These are phyloP conservation scores for Torulaspora maleeae DNA, from an alignment of 805 yeast genomes.

Conservation along the genomic window DNA sequence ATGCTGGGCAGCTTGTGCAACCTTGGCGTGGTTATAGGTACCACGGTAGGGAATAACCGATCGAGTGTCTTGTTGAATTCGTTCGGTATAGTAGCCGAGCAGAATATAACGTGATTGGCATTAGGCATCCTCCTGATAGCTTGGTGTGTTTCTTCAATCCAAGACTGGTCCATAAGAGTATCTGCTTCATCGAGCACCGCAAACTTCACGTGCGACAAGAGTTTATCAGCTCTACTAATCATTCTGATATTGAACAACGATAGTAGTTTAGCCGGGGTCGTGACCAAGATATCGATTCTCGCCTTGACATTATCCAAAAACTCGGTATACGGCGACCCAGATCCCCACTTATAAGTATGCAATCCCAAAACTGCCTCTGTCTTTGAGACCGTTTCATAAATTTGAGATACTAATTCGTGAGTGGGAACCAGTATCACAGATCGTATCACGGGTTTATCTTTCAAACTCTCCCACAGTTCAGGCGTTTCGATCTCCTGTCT, in stretches of 20 bases:
- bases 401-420: conserved; percentile 81
- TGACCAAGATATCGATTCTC: conserved; percentile 72
- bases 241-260: conserved; percentile 36
- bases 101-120: conserved; percentile 62
- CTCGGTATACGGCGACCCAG: conserved; percentile 50
- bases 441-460: conserved; percentile 47
- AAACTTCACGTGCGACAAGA: conserved; percentile 46
- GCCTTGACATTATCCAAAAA: conserved; percentile 45
- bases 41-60: conserved; percentile 58
- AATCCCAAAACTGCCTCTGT: conserved; percentile 38
- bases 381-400: conserved; percentile 42
- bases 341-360: conserved; percentile 56
- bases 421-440: conserved; percentile 84
- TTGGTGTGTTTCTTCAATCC: conserved; percentile 58
- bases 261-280: conserved; percentile 74
- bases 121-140: conserved; percentile 49
- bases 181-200: conserved; percentile 92
- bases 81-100: conserved; percentile 87
- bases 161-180: conserved; percentile 78
- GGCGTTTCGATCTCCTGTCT: conserved; percentile 46
- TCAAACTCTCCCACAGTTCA: conserved; percentile 36
- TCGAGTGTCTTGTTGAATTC: conserved; percentile 61
- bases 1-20: conserved; percentile 79
- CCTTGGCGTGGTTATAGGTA: conserved; percentile 69
- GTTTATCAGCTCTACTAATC: conserved; percentile 38